Conservation (phyloP, 805 yeast genomes). For the Ogataea ramenticola region DNA sequence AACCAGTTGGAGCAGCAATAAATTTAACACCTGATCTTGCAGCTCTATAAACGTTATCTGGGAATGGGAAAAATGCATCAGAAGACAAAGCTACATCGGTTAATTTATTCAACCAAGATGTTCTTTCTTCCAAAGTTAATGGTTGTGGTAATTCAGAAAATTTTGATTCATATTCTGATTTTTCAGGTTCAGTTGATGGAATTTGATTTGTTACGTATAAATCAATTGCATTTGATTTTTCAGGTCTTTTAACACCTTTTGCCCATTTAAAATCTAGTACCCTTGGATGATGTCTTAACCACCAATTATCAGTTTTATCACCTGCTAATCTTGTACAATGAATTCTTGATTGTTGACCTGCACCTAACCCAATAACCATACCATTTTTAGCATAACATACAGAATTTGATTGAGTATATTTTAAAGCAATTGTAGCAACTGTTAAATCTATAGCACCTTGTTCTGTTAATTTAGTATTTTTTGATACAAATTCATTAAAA, state of each 20-base stretch:
- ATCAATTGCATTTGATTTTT: constrained; percentile 96
- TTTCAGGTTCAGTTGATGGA: constrained; percentile 89
- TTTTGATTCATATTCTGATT: constrained; percentile 84
- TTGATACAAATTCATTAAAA: constrained; percentile 86
- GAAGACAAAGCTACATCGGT: constrained; percentile 86
- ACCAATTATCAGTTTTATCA: constrained; percentile 99
- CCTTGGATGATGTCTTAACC: constrained; percentile 98
- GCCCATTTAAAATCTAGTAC: constrained; percentile 95
- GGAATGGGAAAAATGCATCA: constrained; percentile 99
- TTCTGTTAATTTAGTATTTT: constrained; percentile 79
- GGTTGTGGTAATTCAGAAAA: constrained; percentile 81
- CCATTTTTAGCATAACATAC: constrained; percentile 98
- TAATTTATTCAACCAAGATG: constrained; percentile 78
- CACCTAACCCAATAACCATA: constrained; percentile 98
- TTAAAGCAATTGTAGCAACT: constrained; percentile 94
- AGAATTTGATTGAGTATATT: constrained; percentile 97
- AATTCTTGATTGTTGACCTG: constrained; percentile 98
- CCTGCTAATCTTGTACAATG: constrained; percentile 99
- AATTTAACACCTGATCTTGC: constrained; percentile 93
- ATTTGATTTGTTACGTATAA: constrained; percentile 86
- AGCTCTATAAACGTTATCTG: constrained; percentile 97
- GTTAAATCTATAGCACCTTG: constrained; percentile 91
- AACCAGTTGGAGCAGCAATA: constrained; percentile 96
- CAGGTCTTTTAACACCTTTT: constrained; percentile 96
- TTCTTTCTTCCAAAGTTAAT: constrained; percentile 73